Conservation (phyloP, 2,329 filamentous ascomycete genomes). For the Colletotrichum somersetense region DNA sequence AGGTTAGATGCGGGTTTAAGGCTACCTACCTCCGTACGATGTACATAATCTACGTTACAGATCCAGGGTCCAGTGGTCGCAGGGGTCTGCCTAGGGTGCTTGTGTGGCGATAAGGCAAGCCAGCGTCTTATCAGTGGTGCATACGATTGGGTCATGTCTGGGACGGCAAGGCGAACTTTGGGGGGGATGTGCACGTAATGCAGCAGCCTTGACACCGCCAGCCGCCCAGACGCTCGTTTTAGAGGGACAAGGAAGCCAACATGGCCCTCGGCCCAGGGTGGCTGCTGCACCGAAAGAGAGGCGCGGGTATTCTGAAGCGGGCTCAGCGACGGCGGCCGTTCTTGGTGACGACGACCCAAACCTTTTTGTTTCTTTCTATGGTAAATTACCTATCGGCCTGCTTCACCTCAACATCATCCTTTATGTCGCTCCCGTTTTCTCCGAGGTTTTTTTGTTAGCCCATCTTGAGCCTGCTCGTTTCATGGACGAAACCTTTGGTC, state of each 20-base stretch:
- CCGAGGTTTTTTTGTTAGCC: background rate
- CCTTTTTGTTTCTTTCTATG: background rate
- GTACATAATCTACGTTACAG: background rate
- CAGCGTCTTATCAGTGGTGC: background rate
- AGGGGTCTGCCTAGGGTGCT: background rate
- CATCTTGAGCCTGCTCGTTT: background rate
- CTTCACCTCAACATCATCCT: constrained; percentile 6
- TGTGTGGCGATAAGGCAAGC: background rate
- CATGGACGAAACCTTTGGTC: constrained; percentile 29
- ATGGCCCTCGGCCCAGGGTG: background rate
- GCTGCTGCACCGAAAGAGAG: background rate
- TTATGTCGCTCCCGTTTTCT: background rate
- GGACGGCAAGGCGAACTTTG: background rate
- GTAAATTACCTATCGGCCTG: background rate
- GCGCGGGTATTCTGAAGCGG: background rate
- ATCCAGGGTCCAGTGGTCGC: constrained; percentile 12
- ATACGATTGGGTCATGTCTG: background rate
- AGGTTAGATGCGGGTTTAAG: background rate
- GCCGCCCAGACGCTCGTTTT: constrained; percentile 1
- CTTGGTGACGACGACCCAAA: background rate
- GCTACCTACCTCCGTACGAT: background rate
- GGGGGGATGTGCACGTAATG: constrained; percentile 11
- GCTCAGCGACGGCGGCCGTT: background rate
- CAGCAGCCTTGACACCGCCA: constrained; percentile 15
- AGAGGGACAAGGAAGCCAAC: constrained; percentile 11